Conservation (phyloP, 768 basidiomycete genomes). For the Trametes maxima region DNA sequence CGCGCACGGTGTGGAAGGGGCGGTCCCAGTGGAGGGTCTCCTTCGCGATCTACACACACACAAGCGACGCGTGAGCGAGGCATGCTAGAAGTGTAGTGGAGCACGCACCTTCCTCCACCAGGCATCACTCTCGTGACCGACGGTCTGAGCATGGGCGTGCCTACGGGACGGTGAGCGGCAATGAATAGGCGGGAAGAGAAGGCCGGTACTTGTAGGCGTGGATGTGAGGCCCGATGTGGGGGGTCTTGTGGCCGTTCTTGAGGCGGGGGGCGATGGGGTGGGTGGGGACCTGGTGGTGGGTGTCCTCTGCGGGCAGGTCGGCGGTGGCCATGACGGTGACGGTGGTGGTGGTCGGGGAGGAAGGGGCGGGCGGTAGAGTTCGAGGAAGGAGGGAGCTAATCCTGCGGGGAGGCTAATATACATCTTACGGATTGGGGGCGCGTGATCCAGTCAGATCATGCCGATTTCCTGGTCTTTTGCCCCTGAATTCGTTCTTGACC, state of each 20-base stretch:
- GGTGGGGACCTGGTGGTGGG: constrained; percentile 34
- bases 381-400: background rate
- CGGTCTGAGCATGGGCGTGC: constrained; percentile 61
- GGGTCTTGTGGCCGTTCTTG: constrained; percentile 59
- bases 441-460: constrained; percentile 19
- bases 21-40: constrained; percentile 85
- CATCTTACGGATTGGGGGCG: constrained; percentile 2
- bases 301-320: constrained; percentile 24
- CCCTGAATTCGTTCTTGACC: constrained; percentile 18
- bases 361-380: background rate
- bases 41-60: constrained; percentile 55
- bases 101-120: constrained; percentile 82
- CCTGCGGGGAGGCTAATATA: constrained; percentile 12
- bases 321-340: constrained; percentile 26
- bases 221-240: constrained; percentile 80
- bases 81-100: constrained; percentile 5
- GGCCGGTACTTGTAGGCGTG: constrained; percentile 56
- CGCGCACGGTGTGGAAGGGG: constrained; percentile 84
- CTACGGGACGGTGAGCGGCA: constrained; percentile 17
- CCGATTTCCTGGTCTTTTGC: constrained; percentile 12
- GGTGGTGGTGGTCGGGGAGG: background rate
- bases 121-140: constrained; percentile 75
- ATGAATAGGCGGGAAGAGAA: constrained; percentile 28
- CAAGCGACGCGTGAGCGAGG: constrained; percentile 2
- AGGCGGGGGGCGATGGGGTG: constrained; percentile 83